Conservation (phyloP, 176 grass and related monocot genomes). For the Paspalum vaginatum region DNA sequence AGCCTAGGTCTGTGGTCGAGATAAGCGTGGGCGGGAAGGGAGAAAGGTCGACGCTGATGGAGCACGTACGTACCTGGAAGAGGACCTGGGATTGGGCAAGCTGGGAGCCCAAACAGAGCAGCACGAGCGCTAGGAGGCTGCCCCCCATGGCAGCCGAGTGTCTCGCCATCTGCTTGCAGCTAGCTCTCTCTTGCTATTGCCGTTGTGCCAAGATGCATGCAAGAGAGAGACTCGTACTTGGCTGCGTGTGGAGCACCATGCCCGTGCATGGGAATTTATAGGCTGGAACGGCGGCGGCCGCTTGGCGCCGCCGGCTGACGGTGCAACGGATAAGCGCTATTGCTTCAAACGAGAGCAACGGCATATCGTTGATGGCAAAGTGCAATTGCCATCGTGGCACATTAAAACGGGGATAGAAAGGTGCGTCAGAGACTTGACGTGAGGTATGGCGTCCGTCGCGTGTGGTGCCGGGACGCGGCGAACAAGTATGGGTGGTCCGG, state of each 20-base stretch:
- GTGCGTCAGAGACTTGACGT: neutral
- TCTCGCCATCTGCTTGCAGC: slow-evolving; percentile 21
- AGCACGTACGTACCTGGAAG: slow-evolving; percentile 36
- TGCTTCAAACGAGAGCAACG: slow-evolving; percentile 39
- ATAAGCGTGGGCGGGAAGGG: too few relatives aligned
- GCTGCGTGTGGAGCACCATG: slow-evolving; percentile 35
- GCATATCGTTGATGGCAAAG: neutral
- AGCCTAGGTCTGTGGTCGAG: too few relatives aligned
- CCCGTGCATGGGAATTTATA: slow-evolving; percentile 39
- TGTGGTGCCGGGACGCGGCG: slow-evolving; percentile 22
- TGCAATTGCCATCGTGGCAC: neutral
- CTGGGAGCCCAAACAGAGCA: slow-evolving; percentile 39
- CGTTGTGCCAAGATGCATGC: neutral
- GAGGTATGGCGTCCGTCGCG: neutral
- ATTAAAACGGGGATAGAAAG: slow-evolving; percentile 34
- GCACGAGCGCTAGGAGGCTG: slow-evolving; percentile 11
- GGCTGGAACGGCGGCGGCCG: neutral
- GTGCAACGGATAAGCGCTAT: slow-evolving; percentile 43
- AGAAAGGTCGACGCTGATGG: too few relatives aligned
- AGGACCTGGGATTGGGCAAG: slow-evolving; percentile 42
- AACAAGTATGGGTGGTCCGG: neutral
- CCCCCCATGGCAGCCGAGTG: slow-evolving; percentile 7
- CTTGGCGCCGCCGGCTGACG: neutral
- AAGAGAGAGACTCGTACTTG: neutral
- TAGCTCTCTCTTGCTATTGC: neutral